These are phyloP conservation scores for Daldinia decipiens DNA, from an alignment of 495 filamentous ascomycete species.

Conservation along the genomic window DNA sequence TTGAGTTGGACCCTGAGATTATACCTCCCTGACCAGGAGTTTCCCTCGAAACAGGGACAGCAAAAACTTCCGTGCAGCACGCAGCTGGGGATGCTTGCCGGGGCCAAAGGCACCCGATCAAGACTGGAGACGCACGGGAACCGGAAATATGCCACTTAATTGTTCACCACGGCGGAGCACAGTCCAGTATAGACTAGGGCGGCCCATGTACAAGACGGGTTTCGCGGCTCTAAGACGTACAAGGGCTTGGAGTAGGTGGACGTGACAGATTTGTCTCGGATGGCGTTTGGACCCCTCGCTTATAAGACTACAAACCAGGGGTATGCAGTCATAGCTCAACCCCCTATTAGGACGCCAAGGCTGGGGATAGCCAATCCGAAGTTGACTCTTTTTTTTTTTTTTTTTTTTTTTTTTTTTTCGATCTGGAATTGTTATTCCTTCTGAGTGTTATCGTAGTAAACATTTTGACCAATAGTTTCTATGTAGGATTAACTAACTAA, in stretches of 20 bases:
- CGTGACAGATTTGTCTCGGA: slow-evolving; percentile 62
- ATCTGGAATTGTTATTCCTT: slow-evolving; percentile 1
- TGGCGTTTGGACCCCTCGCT: slow-evolving; percentile 55
- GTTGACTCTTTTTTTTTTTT: slow-evolving; percentile 4
- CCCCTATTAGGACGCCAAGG: slow-evolving; percentile 19
- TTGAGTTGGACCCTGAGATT: slow-evolving; percentile 35
- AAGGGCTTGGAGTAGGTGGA: slow-evolving; percentile 48
- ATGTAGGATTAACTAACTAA: not conserved
- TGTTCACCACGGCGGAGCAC: slow-evolving; percentile 20
- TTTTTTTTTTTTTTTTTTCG: slow-evolving; percentile 8
- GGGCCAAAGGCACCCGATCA: slow-evolving; percentile 29
- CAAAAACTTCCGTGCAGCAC: slow-evolving; percentile 49
- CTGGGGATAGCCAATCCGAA: slow-evolving; percentile 18
- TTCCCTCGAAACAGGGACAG: slow-evolving; percentile 60
- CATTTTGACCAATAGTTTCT: not conserved
- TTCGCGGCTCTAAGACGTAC: slow-evolving; percentile 36
- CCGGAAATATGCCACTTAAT: slow-evolving; percentile 44
- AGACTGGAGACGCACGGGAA: slow-evolving; percentile 27
- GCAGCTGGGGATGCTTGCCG: slow-evolving; percentile 32
- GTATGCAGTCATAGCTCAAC: slow-evolving; percentile 42
- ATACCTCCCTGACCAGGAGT: slow-evolving; percentile 51
- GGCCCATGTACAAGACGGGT: slow-evolving; percentile 22
- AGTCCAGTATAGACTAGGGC: slow-evolving; percentile 28
- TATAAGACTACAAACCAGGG: slow-evolving; percentile 40
- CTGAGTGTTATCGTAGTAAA: slow-evolving; percentile 5